Evolutionary conservation across 2,329 filamentous ascomycete species (phyloP).

Genomic region (Shiraia bambusicola): DNA sequence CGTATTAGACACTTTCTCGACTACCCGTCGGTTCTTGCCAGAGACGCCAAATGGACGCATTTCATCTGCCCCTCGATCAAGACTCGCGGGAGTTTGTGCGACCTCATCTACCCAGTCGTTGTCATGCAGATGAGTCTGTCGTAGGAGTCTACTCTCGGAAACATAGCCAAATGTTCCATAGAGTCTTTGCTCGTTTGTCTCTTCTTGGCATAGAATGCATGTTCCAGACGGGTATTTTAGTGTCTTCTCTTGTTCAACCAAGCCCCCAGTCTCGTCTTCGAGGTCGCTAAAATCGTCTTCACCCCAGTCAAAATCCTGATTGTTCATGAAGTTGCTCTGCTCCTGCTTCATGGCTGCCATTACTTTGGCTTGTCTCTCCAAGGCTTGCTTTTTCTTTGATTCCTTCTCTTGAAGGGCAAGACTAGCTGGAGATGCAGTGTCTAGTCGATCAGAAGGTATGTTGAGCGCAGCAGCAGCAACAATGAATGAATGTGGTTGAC

Average conservation of each 20-base stretch:
- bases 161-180: conserved; percentile 94
- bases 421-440: conserved; percentile 77
- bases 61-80: conserved; percentile 81
- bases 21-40: conserved; percentile 75
- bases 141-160: conserved; percentile 79
- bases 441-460: conserved; percentile 74
- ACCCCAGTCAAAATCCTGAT: conserved; percentile 86
- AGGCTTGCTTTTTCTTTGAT: conserved; percentile 84
- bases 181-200: conserved; percentile 82
- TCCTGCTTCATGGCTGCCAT: conserved; percentile 99
- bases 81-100: conserved; percentile 71
- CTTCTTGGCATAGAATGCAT: conserved; percentile 95
- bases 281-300: conserved; percentile 77
- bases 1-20: conserved; percentile 72
- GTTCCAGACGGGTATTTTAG: conserved; percentile 93
- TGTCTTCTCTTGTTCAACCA: conserved; percentile 66
- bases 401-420: conserved; percentile 66
- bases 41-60: conserved; percentile 89
- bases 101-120: conserved; percentile 83
- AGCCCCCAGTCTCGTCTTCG: conserved; percentile 60
- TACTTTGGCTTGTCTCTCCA: conserved; percentile 86
- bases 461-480: conserved; percentile 61
- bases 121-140: conserved; percentile 82
- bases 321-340: conserved; percentile 91
- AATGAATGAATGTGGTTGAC: conserved; percentile 72